These are phyloP conservation scores for Candida xyloterini DNA, from an alignment of 805 yeast species.

Conservation along the genomic window DNA sequence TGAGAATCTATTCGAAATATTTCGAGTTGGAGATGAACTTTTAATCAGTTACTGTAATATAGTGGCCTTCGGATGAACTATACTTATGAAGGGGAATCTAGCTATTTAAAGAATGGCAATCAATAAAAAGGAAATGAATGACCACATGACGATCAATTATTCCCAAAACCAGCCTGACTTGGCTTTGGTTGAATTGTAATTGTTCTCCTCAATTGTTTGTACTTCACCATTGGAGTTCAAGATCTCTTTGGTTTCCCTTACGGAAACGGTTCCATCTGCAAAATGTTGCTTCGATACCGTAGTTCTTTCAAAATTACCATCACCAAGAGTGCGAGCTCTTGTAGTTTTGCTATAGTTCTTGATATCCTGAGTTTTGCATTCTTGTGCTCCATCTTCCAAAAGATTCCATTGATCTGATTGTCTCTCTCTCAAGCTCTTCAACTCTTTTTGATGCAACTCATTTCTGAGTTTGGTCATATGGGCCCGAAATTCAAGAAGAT, in stretches of 20 bases:
- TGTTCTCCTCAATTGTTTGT: conserved; percentile 23
- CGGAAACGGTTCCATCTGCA: conserved; percentile 42
- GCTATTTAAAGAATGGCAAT: too few relatives aligned
- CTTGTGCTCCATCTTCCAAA: conserved; percentile 16
- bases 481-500: conserved; percentile 65
- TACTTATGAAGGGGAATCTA: not conserved
- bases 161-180: conserved; percentile 34
- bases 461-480: conserved; percentile 47
- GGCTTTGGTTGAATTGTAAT: not conserved
- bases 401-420: conserved; percentile 28
- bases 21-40: conserved; percentile 38
- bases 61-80: conserved; percentile 43
- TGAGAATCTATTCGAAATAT: conserved; percentile 36
- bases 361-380: not conserved
- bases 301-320: conserved; percentile 43
- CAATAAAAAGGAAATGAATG: too few relatives aligned
- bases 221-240: conserved; percentile 38
- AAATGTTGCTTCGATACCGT: conserved; percentile 36
- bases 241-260: conserved; percentile 37
- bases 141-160: not conserved
- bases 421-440: conserved; percentile 23
- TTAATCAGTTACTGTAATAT: conserved; percentile 44
- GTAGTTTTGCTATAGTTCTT: conserved; percentile 35
- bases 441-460: conserved; percentile 32
- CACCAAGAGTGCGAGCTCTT: conserved; percentile 35